Base-by-base conservation (phyloP, 345 rosid genomes). In the Acer saccharum region DNA sequence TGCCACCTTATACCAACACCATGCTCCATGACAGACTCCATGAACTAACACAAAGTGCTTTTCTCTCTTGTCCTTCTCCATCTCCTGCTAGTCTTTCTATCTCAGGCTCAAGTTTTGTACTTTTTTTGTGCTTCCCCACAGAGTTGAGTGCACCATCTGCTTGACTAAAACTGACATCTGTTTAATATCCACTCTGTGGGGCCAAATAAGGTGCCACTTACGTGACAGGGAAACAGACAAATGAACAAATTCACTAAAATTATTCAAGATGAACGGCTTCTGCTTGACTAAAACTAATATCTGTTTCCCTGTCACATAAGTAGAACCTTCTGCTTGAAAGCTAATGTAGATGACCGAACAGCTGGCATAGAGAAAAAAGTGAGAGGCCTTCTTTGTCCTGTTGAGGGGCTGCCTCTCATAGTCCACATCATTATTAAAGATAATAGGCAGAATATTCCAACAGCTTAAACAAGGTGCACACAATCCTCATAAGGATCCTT, bases 11-110 rank as follows among this genome's bases (percentile, higher is more conserved):
- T 78, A 87, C 87, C 87, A 84, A 72, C 84, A 65, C 85, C 83
- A 84, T 50, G 81, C 87, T 64, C 83, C 87, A 74, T 74, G 80
- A 44, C 83, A 84, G 43, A 78, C 87, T 58, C 83, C 87, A 74
- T 74, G 80, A 44, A 68, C 61, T 4, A 83, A 68, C 41, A 79
- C 78, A 62, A 48, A 79, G 58, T 79, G 80, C 65, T 76, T 60
- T 72, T 72, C 20, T 27, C 25, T 20, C 13, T 17, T 18, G 23
- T n/a, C 27, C 20, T 60, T 41, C 76, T 73, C 58, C 57, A 60
- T 61, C 57, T 44, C 67, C 54, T 16, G 13, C 68, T 3, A 41
- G 21, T 61, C 43, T 46, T 61, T 43, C 41, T 7, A 61, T 41
- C 20, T 5, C 21, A 11, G 63, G 68, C 27, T 46, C 18, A 1